These are phyloP conservation scores for Lentinula guzmanii DNA, from an alignment of 768 basidiomycete species.

Conservation along the genomic window DNA sequence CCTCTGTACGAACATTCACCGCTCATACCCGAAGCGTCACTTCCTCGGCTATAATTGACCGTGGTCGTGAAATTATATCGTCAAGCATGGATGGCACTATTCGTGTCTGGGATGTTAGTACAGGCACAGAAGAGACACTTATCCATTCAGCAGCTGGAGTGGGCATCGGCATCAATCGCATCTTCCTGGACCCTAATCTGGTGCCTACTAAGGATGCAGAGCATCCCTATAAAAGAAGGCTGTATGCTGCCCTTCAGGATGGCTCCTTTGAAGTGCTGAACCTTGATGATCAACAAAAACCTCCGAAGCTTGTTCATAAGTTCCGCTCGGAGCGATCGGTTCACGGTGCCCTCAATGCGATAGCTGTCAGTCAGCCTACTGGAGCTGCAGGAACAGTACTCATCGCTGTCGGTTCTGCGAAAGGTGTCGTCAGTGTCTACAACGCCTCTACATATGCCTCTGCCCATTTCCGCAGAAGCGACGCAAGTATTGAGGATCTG, in stretches of 20 bases:
- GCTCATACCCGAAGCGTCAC: slow-evolving; percentile 67
- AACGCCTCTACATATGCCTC: background rate
- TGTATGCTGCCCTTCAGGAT: slow-evolving; percentile 49
- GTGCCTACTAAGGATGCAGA: slow-evolving; percentile 27
- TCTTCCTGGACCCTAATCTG: slow-evolving; percentile 25
- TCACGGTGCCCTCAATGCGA: slow-evolving; percentile 29
- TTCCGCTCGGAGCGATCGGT: slow-evolving; percentile 17
- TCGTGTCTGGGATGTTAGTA: slow-evolving; percentile 67
- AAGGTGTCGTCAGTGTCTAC: slow-evolving; percentile 1
- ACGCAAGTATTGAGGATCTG: slow-evolving; percentile 45
- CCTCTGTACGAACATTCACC: slow-evolving; percentile 54
- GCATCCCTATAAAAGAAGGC: slow-evolving; percentile 40
- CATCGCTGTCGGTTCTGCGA: background rate
- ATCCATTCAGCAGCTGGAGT: slow-evolving; percentile 29
- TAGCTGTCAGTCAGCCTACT: slow-evolving; percentile 32
- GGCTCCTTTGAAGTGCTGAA: slow-evolving; percentile 56
- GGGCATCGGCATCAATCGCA: slow-evolving; percentile 36
- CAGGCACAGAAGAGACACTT: slow-evolving; percentile 39
- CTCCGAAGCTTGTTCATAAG: slow-evolving; percentile 23
- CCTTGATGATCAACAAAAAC: slow-evolving; percentile 23
- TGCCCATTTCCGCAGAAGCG: slow-evolving; percentile 24
- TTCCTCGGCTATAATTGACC: slow-evolving; percentile 52
- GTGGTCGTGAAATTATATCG: slow-evolving; percentile 64
- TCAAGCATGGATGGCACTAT: slow-evolving; percentile 63
- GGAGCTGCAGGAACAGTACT: background rate